These are phyloP conservation scores for Clonostachys byssicola DNA, from an alignment of 2,329 filamentous ascomycete species.

Conservation along the genomic window DNA sequence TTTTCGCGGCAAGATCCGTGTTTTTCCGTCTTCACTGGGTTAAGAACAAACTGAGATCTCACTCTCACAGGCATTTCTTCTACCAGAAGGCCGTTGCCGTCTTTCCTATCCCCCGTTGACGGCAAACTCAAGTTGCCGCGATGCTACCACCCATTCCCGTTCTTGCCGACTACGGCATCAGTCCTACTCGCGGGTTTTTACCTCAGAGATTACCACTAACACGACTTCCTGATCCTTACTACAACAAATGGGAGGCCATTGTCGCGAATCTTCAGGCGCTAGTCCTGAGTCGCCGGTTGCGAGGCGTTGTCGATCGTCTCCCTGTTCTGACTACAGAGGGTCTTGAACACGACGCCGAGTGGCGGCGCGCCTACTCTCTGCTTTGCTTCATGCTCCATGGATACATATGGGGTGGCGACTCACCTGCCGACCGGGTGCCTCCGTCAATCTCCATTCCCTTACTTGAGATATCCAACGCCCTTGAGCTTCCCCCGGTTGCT, in stretches of 20 bases:
- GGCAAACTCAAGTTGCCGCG: neutral
- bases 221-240: conserved; percentile 82
- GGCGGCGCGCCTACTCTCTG: conserved; percentile 88
- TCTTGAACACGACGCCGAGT: conserved; percentile 81
- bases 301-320: conserved; percentile 73
- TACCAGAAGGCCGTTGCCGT: too few relatives aligned
- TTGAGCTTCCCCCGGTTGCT: conserved; percentile 88
- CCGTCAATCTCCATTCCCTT: conserved; percentile 80
- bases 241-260: conserved; percentile 90
- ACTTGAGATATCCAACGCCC: conserved; percentile 67
- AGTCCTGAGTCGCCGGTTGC: conserved; percentile 79
- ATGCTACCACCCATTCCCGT: conserved; percentile 59
- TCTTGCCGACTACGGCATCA: conserved; percentile 77
- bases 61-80: too few relatives aligned
- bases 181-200: conserved; percentile 78
- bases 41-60: too few relatives aligned
- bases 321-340: conserved; percentile 80
- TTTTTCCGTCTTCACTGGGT: too few relatives aligned
- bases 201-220: conserved; percentile 77
- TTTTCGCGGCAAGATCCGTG: too few relatives aligned
- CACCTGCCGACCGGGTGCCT: conserved; percentile 74
- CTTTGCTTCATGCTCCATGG: conserved; percentile 89
- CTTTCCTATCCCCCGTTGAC: too few relatives aligned
- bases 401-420: conserved; percentile 94
- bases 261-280: conserved; percentile 82